These are phyloP conservation scores for Hypoxylon lienhwacheense DNA, from an alignment of 495 filamentous ascomycete species.

Conservation along the genomic window DNA sequence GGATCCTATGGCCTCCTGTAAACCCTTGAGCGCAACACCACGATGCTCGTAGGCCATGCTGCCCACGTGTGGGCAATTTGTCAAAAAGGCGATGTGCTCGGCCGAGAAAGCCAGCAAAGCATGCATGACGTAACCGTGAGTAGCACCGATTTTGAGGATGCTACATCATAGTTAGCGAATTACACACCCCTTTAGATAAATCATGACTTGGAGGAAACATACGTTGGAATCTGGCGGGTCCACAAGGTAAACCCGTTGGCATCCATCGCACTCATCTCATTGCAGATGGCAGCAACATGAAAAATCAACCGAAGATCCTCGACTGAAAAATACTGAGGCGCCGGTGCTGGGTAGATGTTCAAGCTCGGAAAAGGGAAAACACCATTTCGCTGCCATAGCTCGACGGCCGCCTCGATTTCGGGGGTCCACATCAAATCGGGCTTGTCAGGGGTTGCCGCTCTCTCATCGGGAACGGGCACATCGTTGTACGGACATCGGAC, in stretches of 20 bases:
- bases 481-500: constrained; percentile 98
- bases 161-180: constrained; percentile 53
- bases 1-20: constrained; percentile 80
- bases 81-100: constrained; percentile 85
- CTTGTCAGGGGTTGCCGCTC: constrained; percentile 66
- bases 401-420: constrained; percentile 76
- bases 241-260: constrained; percentile 84
- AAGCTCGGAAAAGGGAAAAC: constrained; percentile 86
- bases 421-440: constrained; percentile 81
- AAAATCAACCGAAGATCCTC: constrained; percentile 86
- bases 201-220: constrained; percentile 53
- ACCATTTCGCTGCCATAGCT: constrained; percentile 81
- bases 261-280: constrained; percentile 74
- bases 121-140: constrained; percentile 88
- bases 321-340: constrained; percentile 65
- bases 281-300: constrained; percentile 83
- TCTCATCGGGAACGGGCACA: constrained; percentile 64
- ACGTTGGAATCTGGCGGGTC: constrained; percentile 92
- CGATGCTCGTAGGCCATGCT: constrained; percentile 86
- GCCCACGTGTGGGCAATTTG: constrained; percentile 76
- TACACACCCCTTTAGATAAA: too few relatives aligned
- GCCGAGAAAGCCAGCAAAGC: constrained; percentile 88
- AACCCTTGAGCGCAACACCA: constrained; percentile 77
- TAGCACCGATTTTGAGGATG: constrained; percentile 79
- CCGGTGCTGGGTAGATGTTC: constrained; percentile 66